Conservation (phyloP, 2,329 filamentous ascomycete genomes). For the Orbilia blumenaviensis region DNA sequence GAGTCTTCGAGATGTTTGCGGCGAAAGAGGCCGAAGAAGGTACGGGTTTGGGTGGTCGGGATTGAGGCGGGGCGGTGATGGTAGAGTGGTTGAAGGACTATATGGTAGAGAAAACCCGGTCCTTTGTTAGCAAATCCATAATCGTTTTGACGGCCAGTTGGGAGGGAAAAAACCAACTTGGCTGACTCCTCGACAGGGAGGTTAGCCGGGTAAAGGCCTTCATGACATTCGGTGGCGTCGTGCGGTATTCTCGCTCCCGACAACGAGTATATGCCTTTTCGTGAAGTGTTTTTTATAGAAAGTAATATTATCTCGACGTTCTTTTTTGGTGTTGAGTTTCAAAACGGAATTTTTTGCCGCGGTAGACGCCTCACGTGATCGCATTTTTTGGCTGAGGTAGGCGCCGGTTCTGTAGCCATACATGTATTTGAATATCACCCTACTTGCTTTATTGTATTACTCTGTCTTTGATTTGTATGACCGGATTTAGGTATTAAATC, state of each 20-base stretch:
- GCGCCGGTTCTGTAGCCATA: too few relatives aligned
- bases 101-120: too few relatives aligned
- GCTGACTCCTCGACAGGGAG: conserved; percentile 48
- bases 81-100: conserved; percentile 33
- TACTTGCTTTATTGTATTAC: too few relatives aligned
- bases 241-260: neutral
- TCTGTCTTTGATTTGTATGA: too few relatives aligned
- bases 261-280: too few relatives aligned
- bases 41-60: conserved; percentile 24
- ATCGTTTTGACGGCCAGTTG: neutral
- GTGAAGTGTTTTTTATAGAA: too few relatives aligned
- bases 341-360: too few relatives aligned
- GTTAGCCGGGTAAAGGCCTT: conserved; percentile 40
- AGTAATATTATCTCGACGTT: too few relatives aligned
- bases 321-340: neutral
- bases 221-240: conserved; percentile 41
- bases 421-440: too few relatives aligned
- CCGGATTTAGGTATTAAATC: too few relatives aligned
- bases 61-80: neutral
- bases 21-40: conserved; percentile 43
- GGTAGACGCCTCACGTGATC: too few relatives aligned
- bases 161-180: conserved; percentile 6
- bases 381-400: too few relatives aligned
- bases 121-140: neutral
- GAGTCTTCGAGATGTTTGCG: conserved; percentile 41